phyloP scores from a whole-genome alignment of 2,329 filamentous ascomycete genomes.

The Ceratocystis cacaofunesta region DNA sequence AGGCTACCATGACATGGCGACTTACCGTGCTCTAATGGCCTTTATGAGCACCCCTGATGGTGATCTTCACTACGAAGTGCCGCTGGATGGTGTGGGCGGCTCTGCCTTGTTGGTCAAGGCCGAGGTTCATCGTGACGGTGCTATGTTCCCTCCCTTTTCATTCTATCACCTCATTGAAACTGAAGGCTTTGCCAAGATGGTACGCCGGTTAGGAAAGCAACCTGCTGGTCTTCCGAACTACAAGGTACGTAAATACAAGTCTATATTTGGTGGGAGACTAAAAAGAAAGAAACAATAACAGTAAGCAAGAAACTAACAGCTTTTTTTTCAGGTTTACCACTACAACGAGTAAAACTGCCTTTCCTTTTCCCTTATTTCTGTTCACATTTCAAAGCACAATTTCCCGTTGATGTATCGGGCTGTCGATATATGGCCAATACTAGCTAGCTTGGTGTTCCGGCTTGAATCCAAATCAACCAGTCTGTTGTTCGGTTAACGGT shows the following conservation, averaged over 20 bases:
- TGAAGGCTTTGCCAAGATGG: slow-evolving; percentile 97
- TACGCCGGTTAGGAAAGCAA: slow-evolving; percentile 70
- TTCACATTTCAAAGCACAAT: background rate
- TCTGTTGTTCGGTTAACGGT: background rate
- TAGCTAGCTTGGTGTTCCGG: background rate
- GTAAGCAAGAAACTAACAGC: slow-evolving; percentile 9
- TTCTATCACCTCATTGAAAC: slow-evolving; percentile 98
- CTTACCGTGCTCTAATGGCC: slow-evolving; percentile 83
- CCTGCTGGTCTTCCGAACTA: slow-evolving; percentile 90
- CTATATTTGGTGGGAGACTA: background rate
- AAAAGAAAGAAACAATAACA: background rate
- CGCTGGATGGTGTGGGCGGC: slow-evolving; percentile 84
- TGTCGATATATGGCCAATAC: slow-evolving; percentile 6
- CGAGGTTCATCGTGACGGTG: slow-evolving; percentile 89
- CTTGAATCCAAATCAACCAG: background rate
- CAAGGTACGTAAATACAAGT: slow-evolving; percentile 46
- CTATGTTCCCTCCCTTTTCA: slow-evolving; percentile 94
- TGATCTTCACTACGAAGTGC: slow-evolving; percentile 47
- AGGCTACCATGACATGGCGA: slow-evolving; percentile 84
- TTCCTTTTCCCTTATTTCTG: background rate
- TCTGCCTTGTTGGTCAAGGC: slow-evolving; percentile 88
- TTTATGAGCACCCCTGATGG: slow-evolving; percentile 48
- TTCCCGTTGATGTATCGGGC: background rate
- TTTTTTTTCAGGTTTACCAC: slow-evolving; percentile 55
- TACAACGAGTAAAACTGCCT: slow-evolving; percentile 58